Percentiles rank a stretch among this genome's conserved stretches.
These are phyloP conservation scores for Conidiobolus incongruus DNA, from an alignment of 371 early-diverging fungal species.

Conservation along the genomic window DNA sequence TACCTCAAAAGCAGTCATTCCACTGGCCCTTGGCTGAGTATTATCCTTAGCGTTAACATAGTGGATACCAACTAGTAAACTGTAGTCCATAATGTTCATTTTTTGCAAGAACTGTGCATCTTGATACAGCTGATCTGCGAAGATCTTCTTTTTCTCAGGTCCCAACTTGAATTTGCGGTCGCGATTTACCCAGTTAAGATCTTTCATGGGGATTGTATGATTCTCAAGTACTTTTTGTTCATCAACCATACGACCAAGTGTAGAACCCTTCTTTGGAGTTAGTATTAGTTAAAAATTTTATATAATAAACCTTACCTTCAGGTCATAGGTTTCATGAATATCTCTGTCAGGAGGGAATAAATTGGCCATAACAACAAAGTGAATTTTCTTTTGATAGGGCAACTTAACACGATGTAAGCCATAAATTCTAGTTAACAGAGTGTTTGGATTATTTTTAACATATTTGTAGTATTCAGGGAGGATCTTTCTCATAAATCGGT, in stretches of 20 bases:
- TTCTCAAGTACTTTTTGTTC: slow-evolving; percentile 46
- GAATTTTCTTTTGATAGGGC: slow-evolving; percentile 75
- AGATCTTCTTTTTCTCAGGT: slow-evolving; percentile 40
- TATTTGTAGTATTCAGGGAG: slow-evolving; percentile 71
- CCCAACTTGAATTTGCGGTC: slow-evolving; percentile 56
- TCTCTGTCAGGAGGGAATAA: slow-evolving; percentile 89
- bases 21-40: too few relatives aligned
- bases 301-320: slow-evolving; percentile 51
- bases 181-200: slow-evolving; percentile 76
- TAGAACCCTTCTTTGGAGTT: too few relatives aligned
- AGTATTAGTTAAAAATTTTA: background rate
- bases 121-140: slow-evolving; percentile 58
- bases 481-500: slow-evolving; percentile 71
- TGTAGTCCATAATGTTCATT: slow-evolving; percentile 94
- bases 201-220: slow-evolving; percentile 75
- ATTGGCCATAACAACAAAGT: slow-evolving; percentile 97
- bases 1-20: too few relatives aligned
- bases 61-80: slow-evolving; percentile 77
- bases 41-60: slow-evolving; percentile 16
- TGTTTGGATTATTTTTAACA: slow-evolving; percentile 75
- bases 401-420: slow-evolving; percentile 90
- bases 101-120: slow-evolving; percentile 58
- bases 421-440: slow-evolving; percentile 77
- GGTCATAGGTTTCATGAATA: slow-evolving; percentile 85
- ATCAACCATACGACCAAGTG: slow-evolving; percentile 57